Evolutionary conservation across 495 filamentous ascomycete genomes (phyloP), one percentile per base, ranked within the genome.

Genomic region (Apiosordaria backusii): DNA sequence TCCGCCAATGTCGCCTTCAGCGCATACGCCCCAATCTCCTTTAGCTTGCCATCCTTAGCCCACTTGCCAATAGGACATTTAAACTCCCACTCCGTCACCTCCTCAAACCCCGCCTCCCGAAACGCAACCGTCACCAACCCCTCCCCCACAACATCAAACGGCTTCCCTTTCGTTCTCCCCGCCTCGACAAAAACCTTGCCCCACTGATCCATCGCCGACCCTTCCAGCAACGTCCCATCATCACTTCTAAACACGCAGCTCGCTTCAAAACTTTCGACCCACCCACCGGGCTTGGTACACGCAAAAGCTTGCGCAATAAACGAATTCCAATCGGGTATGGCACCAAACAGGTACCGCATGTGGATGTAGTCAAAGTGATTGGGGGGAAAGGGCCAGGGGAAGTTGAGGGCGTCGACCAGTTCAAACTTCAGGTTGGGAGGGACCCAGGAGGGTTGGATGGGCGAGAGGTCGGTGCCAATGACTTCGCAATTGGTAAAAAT

Each of bases 291-390:
- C 40, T 65, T 64, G 53, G 53, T 63, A 45, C 25, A 54, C 7
- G 22, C n/a, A 53, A 61, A 81, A 21, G 71, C 76, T 5, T 79
- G 74, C 76, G 78, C 4, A 13, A 67, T 53, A 1, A 81, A 80
- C 18, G 68, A 22, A 22, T 57, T 25, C 86, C 87, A 90, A 70
- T 89, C 81, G 18, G 68, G 71, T 58, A 90, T 78, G 23, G 77
- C 80, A 23, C 84, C 85, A 61, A 82, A 81, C 53, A 89, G 71
- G 16, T 80, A 76, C 29, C 86, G 82, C 4, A 85, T 78, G 75
- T 90, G 87, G 60, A 91, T 80, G 67, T 85, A 88, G 76, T 91
- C 89, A 68, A 90, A 91, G 61, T 71, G 64, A 53, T 84, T 74
- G 4, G 76, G 72, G 10, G 77, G 67, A 69, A 79, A 87, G 1